Base-by-base conservation (phyloP, 305 asterid species). In the Solanum aculeatissimum region DNA sequence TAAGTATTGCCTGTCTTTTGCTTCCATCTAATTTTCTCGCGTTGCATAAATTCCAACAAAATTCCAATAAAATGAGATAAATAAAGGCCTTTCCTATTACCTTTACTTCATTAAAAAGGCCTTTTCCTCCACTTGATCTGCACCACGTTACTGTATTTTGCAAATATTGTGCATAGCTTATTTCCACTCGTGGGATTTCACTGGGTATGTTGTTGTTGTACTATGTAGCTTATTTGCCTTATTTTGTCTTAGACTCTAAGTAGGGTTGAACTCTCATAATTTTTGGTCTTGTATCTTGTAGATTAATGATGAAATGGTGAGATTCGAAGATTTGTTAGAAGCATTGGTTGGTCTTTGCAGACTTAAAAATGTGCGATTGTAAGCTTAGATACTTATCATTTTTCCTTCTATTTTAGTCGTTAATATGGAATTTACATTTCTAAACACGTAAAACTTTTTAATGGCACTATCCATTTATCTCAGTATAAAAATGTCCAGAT, bases 321-420 rank as follows among this genome's bases (percentile, higher is more conserved):
- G 90, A 86, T 85, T 91, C 86, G 94, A 90, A 89, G 95, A 91
- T 84, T 71, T 97, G 86, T 86, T 95, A 60, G 92, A 91, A 88
- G 97, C 98, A 82, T 89, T 97, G 91, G 83, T 90, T 85, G 96
- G 90, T 88, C 93, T 93, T 78, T 93, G 98, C 91, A 85, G 86
- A 86, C 91, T 93, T 62, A 62, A 92, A 89, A 92, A 95, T 89
- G 99, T 97, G 90, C 91, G 97, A 79, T 54, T 79, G 83, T 79
- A 79, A 79, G 83, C 83, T 79, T 54, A 32, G 27, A 51, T 35
- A 19, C n/a, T 78, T 79, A 35, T 32, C 68, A 54, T 32, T 53
- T 77, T 78, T 71, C 49, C 68, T 54, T 79, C 68, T 54, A 68
- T n/a, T 54, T 79, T 77, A 19, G 66, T 53, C 53, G 83, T 15